Evolutionary conservation across 2,329 filamentous ascomycete genomes (phyloP).

Genomic region (Colletotrichum incanum): DNA sequence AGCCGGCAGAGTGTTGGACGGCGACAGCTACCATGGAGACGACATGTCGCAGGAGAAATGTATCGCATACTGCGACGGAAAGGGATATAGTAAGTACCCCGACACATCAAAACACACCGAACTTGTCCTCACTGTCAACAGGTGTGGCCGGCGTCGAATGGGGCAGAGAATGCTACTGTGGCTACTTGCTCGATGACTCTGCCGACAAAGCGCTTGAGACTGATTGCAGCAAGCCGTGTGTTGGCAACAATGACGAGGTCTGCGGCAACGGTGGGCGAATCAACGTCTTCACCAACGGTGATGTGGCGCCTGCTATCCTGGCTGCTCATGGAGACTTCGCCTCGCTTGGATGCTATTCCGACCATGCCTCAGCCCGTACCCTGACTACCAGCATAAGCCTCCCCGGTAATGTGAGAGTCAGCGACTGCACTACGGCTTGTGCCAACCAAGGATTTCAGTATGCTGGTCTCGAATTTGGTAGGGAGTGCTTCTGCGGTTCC

Average conservation of each 20-base stretch:
- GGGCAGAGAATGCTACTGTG: constrained; percentile 68
- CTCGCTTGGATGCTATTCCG: constrained; percentile 73
- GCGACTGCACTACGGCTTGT: constrained; percentile 61
- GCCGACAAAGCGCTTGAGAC: constrained; percentile 60
- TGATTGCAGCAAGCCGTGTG: constrained; percentile 72
- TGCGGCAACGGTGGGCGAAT: constrained; percentile 65
- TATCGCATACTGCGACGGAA: constrained; percentile 64
- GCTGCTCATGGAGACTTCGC: constrained; percentile 68
- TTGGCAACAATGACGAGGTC: constrained; percentile 58
- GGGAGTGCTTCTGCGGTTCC: constrained; percentile 61
- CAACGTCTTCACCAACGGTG: constrained; percentile 65
- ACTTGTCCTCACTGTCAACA: background rate
- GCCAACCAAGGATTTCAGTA: constrained; percentile 60
- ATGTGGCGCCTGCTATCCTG: constrained; percentile 60
- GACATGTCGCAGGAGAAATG: constrained; percentile 56
- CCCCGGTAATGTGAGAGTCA: constrained; percentile 59
- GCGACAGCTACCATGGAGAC: background rate
- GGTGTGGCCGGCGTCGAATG: constrained; percentile 62
- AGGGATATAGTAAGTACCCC: constrained; percentile 30
- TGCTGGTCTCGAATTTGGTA: constrained; percentile 63
- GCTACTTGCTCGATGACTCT: constrained; percentile 65
- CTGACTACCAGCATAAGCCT: constrained; percentile 59
- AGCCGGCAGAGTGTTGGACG: constrained; percentile 4
- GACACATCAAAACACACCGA: background rate
- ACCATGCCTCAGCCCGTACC: constrained; percentile 59